Evolutionary conservation across 1,139 yeast species (phyloP), one percentile per base, ranked within the genome.

Genomic region (Magnusiomyces tetraspermus): DNA sequence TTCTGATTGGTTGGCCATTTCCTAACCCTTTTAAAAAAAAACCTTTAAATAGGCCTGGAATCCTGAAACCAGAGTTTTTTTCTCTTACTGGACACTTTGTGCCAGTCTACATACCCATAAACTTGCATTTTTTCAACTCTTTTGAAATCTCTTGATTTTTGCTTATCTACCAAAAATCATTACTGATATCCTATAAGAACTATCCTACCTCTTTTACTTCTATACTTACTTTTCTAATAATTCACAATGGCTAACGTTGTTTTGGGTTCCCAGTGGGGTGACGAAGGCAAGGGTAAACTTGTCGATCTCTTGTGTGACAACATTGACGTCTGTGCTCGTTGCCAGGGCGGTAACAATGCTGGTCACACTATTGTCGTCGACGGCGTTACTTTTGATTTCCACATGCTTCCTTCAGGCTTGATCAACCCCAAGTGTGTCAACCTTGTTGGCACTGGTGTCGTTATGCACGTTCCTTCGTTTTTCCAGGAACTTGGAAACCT

Each of bases 291-390:
- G 70, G 99, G 99, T 55, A 92, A 94, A 72, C 78, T 92, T 56
- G 98, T 92, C 53, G 98, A 92, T 69, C 76, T 92, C 56, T 77
- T 92, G 54, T 92, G 97, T 71, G 97, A 89, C 65, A 82, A 87
- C 62, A 84, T 90, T 62, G 98, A 92, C 63, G 92, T 92, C 49
- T 94, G 97, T 69, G 97, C 97, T 42, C 81, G 99, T 70, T 90
- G 97, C 72, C 96, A 89, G 60, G 99, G 99, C 70, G 99, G 99
- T 64, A 92, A 92, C 76, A 92, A 92, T 69, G 98, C 98, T 36
- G 99, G 99, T 36, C 98, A 92, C 71, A 94, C 99, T 48, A 92
- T 92, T 67, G 97, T 92, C 53, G 97, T 89, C 52, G 82, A 82
- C 56, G 84, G 82, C 50, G 77, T 77, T 65, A 92, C 89, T 72